These are phyloP conservation scores for Dendrobium catenatum DNA, from an alignment of 106 monocot genomes.

Conservation along the genomic window DNA sequence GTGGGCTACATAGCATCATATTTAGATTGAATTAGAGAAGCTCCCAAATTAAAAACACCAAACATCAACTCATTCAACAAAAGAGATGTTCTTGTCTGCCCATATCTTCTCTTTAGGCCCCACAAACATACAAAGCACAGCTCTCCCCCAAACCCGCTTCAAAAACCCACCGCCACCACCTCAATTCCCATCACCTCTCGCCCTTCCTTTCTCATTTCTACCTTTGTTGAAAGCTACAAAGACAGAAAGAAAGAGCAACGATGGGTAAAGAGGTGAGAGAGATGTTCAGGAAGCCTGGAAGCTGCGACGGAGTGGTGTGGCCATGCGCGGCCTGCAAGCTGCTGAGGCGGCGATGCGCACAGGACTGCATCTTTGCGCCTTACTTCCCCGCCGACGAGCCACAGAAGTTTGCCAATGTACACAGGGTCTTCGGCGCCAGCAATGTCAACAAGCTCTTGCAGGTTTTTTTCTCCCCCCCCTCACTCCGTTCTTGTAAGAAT, in stretches of 20 bases:
- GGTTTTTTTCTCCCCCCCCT: slow-evolving; percentile 12
- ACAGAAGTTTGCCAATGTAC: slow-evolving; percentile 70
- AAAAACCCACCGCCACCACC: background rate
- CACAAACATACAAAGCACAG: background rate
- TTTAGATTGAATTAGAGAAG: background rate
- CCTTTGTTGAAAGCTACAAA: background rate
- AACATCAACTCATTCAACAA: background rate
- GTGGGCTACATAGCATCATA: background rate
- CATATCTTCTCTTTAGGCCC: background rate
- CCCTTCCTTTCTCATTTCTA: background rate
- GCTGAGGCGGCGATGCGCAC: slow-evolving; percentile 25
- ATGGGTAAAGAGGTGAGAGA: background rate
- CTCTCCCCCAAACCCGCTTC: background rate
- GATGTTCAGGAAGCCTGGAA: background rate
- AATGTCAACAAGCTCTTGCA: slow-evolving; percentile 78
- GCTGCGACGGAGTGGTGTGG: background rate
- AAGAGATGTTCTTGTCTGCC: background rate
- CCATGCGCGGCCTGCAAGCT: slow-evolving; percentile 40
- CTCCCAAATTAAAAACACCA: background rate
- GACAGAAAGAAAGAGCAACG: background rate
- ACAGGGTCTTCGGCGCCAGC: slow-evolving; percentile 81
- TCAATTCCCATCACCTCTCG: no score
- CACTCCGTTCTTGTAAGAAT: background rate
- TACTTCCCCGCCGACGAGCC: slow-evolving; percentile 30
- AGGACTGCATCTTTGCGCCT: slow-evolving; percentile 31